These are phyloP conservation scores for Neopestalotiopsis clavispora DNA, from an alignment of 2,329 filamentous ascomycete genomes.

Conservation along the genomic window DNA sequence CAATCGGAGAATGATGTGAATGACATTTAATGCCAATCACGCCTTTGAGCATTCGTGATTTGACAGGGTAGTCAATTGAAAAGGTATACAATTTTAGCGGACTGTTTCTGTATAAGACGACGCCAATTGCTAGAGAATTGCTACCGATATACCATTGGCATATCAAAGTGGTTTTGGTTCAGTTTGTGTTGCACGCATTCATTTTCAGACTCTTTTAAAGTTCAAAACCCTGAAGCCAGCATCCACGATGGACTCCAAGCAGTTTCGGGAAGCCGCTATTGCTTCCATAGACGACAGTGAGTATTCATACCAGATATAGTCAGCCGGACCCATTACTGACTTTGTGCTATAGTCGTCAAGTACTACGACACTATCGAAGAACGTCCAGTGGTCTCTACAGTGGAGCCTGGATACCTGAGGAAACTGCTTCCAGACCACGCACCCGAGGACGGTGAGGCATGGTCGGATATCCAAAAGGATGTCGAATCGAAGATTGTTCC, in stretches of 20 bases:
- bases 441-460: slow-evolving; percentile 72
- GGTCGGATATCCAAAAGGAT: slow-evolving; percentile 81
- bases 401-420: slow-evolving; percentile 84
- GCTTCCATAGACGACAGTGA: slow-evolving; percentile 82
- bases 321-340: neutral
- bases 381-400: slow-evolving; percentile 74
- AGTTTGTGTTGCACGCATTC: neutral
- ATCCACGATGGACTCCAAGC: slow-evolving; percentile 71
- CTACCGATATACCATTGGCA: too few relatives aligned
- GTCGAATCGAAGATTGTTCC: slow-evolving; percentile 87
- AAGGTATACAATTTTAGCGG: neutral
- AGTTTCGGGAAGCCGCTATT: slow-evolving; percentile 79
- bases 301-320: slow-evolving; percentile 35
- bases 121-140: too few relatives aligned
- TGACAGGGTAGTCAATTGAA: neutral
- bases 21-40: neutral
- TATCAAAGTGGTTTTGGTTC: too few relatives aligned
- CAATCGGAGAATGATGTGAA: neutral
- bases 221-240: neutral
- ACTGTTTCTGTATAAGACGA: neutral
- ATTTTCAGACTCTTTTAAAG: neutral
- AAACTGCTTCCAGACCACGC: slow-evolving; percentile 73
- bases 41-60: neutral
- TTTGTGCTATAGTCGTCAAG: slow-evolving; percentile 66
- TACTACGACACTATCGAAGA: slow-evolving; percentile 80